Evolutionary conservation across 768 basidiomycete species (phyloP).

Genomic region (Dictyophora rubrovolvata): DNA sequence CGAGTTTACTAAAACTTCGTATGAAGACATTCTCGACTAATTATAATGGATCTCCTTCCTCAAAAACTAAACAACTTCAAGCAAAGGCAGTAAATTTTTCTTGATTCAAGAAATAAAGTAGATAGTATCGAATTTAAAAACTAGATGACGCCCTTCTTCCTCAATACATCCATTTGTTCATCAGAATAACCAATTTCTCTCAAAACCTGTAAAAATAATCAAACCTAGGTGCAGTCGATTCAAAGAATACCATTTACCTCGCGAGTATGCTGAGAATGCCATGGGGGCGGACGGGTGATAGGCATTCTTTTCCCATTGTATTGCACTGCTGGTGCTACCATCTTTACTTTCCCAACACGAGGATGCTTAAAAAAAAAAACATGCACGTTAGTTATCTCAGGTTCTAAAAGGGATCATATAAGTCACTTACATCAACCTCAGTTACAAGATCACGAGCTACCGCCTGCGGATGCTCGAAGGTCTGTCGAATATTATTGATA

Average conservation of each 20-base stretch:
- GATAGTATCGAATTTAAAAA: neutral
- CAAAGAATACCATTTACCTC: slow-evolving; percentile 41
- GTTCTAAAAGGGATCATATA: neutral
- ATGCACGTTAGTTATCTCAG: neutral
- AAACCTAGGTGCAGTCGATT: slow-evolving; percentile 15
- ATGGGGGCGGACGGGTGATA: slow-evolving; percentile 71
- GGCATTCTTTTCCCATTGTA: slow-evolving; percentile 77
- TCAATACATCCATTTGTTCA: slow-evolving; percentile 33
- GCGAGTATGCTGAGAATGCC: slow-evolving; percentile 72
- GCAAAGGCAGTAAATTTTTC: too few species aligned
- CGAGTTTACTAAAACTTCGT: too few species aligned
- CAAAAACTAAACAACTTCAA: too few species aligned
- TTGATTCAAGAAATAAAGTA: too few species aligned
- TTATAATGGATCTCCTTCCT: too few species aligned
- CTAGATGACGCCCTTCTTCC: slow-evolving; percentile 32
- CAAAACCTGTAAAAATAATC: slow-evolving; percentile 24
- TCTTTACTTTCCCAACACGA: slow-evolving; percentile 63
- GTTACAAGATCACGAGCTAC: slow-evolving; percentile 63
- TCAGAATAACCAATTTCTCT: slow-evolving; percentile 32
- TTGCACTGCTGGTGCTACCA: slow-evolving; percentile 71
- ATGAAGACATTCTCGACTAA: too few species aligned
- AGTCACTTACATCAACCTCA: slow-evolving; percentile 60
- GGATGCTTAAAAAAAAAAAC: slow-evolving; percentile 38
- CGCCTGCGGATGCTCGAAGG: slow-evolving; percentile 84
- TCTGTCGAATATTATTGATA: slow-evolving; percentile 84